phyloP scores from a whole-genome alignment of 331 rosid genomes.

The Malus hybrid region DNA sequence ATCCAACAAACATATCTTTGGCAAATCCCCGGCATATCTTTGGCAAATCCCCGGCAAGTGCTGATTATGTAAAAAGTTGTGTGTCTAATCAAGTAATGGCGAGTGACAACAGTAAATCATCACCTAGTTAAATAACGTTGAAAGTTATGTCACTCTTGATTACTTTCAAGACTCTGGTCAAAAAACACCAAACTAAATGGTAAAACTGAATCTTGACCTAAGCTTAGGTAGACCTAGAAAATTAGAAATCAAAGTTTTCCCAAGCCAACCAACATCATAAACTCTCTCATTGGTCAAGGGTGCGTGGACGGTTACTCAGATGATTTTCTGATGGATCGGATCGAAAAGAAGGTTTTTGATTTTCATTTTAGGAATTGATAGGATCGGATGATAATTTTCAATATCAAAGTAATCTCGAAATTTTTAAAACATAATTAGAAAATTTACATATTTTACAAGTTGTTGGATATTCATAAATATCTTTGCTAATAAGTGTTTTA shows the following conservation, averaged over 20 bases:
- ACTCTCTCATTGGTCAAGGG: neutral
- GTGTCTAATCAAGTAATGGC: neutral
- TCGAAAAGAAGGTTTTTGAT: no score
- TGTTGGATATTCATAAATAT: no score
- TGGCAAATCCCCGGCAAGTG: neutral
- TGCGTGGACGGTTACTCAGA: no score
- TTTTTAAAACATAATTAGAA: no score
- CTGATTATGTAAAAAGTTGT: neutral
- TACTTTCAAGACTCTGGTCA: neutral
- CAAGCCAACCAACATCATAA: neutral
- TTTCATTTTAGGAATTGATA: no score
- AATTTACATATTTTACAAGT: no score
- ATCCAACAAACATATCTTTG: neutral
- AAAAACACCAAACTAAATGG: neutral
- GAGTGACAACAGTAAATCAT: neutral
- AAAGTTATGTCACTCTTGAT: neutral
- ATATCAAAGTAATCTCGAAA: no score
- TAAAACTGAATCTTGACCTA: neutral
- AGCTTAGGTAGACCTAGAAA: neutral
- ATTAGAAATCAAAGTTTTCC: neutral
- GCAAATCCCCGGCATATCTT: neutral
- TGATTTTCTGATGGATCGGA: no score
- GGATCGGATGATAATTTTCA: no score
- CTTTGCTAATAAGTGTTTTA: no score
- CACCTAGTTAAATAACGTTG: neutral